These are phyloP conservation scores for Rhizophora apiculata DNA, from an alignment of 345 rosid species.

Conservation along the genomic window DNA sequence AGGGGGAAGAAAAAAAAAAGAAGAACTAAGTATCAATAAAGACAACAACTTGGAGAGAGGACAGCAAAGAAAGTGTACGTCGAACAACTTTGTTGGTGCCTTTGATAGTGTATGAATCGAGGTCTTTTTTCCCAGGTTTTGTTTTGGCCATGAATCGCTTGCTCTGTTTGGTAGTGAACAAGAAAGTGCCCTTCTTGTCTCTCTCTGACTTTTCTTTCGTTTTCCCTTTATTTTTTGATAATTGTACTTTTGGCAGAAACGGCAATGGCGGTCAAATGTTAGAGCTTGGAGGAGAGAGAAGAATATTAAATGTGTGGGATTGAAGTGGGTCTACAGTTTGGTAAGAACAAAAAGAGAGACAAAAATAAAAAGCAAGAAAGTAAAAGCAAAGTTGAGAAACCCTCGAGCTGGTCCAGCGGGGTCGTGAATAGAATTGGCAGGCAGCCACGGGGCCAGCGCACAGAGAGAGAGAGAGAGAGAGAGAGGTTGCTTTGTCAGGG, in stretches of 20 bases:
- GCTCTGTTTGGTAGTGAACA: no score
- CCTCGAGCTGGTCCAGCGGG: constrained; percentile 14
- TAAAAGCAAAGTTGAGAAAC: constrained; percentile 16
- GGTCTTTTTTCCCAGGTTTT: constrained; percentile 67
- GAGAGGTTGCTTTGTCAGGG: constrained; percentile 7
- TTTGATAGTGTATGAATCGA: constrained; percentile 69
- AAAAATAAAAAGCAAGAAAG: neutral
- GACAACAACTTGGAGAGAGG: neutral
- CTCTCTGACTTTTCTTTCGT: no score
- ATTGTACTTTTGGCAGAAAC: no score
- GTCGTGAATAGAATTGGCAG: neutral
- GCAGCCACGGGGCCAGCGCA: neutral
- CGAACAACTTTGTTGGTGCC: constrained; percentile 73
- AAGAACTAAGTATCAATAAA: neutral
- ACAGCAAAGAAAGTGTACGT: constrained; percentile 33
- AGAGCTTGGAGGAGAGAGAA: no score
- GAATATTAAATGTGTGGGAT: no score
- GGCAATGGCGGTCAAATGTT: no score
- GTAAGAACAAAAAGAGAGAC: no score
- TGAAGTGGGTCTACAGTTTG: no score
- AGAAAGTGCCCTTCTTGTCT: no score
- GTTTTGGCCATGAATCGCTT: constrained; percentile 51
- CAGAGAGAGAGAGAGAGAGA: neutral
- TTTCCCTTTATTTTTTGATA: no score
- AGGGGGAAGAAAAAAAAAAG: no score